A percentile compares a stretch with the other conserved stretches of the same genome.
Evolutionary conservation across 2,329 filamentous ascomycete genomes (phyloP).

Genomic region (Aspergillus melleus): DNA sequence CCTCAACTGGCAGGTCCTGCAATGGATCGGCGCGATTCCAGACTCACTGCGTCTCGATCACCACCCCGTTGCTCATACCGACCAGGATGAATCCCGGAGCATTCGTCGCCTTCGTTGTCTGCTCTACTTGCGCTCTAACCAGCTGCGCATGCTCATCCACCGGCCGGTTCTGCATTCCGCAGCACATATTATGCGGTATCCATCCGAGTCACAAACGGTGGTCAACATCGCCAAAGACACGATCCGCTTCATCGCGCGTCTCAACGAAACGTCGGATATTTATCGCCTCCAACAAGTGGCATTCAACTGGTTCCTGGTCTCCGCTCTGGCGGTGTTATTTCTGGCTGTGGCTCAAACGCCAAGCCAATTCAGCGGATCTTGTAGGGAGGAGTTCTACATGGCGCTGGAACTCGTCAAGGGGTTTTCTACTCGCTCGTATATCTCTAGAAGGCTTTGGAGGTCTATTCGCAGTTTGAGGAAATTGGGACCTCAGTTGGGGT

Average conservation of each 20-base stretch:
- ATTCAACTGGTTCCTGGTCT: slow-evolving; percentile 67
- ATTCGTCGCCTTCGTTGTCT: slow-evolving; percentile 74
- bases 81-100: slow-evolving; percentile 51
- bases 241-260: slow-evolving; percentile 58
- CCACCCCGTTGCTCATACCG: slow-evolving; percentile 46
- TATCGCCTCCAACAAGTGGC: slow-evolving; percentile 62
- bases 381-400: slow-evolving; percentile 65
- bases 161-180: slow-evolving; percentile 75
- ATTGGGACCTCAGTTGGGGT: slow-evolving; percentile 59
- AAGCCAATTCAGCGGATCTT: slow-evolving; percentile 56
- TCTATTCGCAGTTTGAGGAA: slow-evolving; percentile 62
- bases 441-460: slow-evolving; percentile 63
- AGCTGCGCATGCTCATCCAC: slow-evolving; percentile 85
- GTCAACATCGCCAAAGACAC: slow-evolving; percentile 65
- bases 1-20: slow-evolving; percentile 77
- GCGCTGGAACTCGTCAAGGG: slow-evolving; percentile 63
- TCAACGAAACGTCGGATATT: slow-evolving; percentile 62
- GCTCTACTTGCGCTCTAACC: slow-evolving; percentile 83
- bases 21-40: slow-evolving; percentile 77
- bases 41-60: slow-evolving; percentile 61
- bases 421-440: slow-evolving; percentile 59
- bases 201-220: slow-evolving; percentile 67
- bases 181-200: slow-evolving; percentile 75
- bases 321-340: slow-evolving; percentile 62
- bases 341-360: slow-evolving; percentile 64